A percentile compares a stretch with the other conserved stretches of the same genome.
Evolutionary conservation across 2,329 filamentous ascomycete genomes (phyloP).

Genomic region (Paecilomyces sp.): DNA sequence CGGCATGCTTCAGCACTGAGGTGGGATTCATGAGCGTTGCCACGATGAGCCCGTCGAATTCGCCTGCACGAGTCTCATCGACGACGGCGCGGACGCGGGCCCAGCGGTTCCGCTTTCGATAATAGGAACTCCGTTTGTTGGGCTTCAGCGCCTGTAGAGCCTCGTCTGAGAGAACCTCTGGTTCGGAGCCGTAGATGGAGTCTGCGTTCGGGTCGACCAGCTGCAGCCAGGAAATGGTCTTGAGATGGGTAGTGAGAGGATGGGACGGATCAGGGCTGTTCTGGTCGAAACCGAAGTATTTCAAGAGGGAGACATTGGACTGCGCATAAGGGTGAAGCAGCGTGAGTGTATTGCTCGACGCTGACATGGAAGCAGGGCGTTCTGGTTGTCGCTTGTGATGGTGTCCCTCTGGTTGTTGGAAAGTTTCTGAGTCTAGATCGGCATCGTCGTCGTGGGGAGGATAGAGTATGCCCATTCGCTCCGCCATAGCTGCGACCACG

Average conservation of each 20-base stretch:
- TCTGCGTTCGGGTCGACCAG: slow-evolving; percentile 72
- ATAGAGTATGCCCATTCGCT: slow-evolving; percentile 78
- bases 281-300: slow-evolving; percentile 81
- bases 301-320: slow-evolving; percentile 78
- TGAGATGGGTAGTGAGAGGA: slow-evolving; percentile 73
- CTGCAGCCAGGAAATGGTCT: slow-evolving; percentile 86
- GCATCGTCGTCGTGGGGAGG: slow-evolving; percentile 18
- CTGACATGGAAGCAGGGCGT: slow-evolving; percentile 26
- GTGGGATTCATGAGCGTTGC: slow-evolving; percentile 75
- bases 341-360: slow-evolving; percentile 52
- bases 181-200: slow-evolving; percentile 61
- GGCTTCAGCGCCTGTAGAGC: slow-evolving; percentile 67
- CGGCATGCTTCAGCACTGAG: slow-evolving; percentile 64
- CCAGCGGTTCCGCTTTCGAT: slow-evolving; percentile 82
- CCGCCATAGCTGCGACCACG: slow-evolving; percentile 74
- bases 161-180: slow-evolving; percentile 52
- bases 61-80: slow-evolving; percentile 64
- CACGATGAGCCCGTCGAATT: slow-evolving; percentile 76
- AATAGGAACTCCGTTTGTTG: slow-evolving; percentile 75
- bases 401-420: slow-evolving; percentile 4
- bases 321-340: slow-evolving; percentile 61
- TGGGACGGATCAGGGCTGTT: slow-evolving; percentile 59
- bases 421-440: slow-evolving; percentile 5
- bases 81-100: slow-evolving; percentile 64
- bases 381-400: slow-evolving; percentile 16